Evolutionary conservation across 1,284 basidiomycete genomes (phyloP).

Genomic region (Serendipita sp.): DNA sequence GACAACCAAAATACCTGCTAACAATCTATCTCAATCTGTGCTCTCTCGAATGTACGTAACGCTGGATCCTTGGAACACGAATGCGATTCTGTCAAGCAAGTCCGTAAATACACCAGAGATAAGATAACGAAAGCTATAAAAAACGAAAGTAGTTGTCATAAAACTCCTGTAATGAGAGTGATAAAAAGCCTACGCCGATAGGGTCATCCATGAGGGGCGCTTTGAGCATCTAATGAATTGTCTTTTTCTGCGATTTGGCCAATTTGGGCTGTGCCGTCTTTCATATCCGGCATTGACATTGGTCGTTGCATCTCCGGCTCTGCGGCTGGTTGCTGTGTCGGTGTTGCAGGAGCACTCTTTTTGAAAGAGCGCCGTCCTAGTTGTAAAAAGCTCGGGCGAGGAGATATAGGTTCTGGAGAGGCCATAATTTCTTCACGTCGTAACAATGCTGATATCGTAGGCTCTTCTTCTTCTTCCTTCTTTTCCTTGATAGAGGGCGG

Average conservation of each 20-base stretch:
- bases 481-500: background rate
- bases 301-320: background rate
- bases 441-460: background rate
- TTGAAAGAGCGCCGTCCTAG: background rate
- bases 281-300: slow-evolving; percentile 1
- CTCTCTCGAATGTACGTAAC: background rate
- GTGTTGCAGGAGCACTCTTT: background rate
- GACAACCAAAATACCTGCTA: background rate
- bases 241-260: background rate
- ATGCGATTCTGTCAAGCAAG: background rate
- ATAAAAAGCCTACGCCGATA: background rate
- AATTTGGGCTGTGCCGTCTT: background rate
- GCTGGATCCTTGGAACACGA: background rate
- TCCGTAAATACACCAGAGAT: background rate
- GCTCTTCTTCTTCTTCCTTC: background rate
- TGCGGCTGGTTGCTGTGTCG: background rate
- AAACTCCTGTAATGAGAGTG: background rate
- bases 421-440: background rate
- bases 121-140: background rate
- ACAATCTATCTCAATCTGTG: background rate
- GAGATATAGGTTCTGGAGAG: background rate
- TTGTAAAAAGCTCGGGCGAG: background rate
- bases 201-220: background rate
- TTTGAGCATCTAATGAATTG: background rate
- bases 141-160: too few relatives aligned